Evolutionary conservation across 2,329 filamentous ascomycete species (phyloP).

Genomic region (Sporothrix sp.): DNA sequence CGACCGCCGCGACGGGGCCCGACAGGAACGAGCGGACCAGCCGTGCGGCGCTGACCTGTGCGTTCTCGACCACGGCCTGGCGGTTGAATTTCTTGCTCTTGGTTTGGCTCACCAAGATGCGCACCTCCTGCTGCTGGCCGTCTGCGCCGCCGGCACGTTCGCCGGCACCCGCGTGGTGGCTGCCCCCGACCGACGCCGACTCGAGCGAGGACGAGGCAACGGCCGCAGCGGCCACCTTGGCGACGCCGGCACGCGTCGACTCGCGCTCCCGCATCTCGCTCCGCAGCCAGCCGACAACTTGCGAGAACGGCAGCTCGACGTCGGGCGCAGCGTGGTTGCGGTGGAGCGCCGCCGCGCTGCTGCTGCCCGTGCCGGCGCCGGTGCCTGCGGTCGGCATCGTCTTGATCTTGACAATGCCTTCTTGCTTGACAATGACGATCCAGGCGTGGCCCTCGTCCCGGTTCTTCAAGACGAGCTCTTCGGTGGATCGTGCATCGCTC

Average conservation of each 20-base stretch:
- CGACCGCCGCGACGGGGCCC: conserved; percentile 77
- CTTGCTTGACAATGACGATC: conserved; percentile 77
- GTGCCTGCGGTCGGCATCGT: conserved; percentile 42
- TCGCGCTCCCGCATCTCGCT: conserved; percentile 62
- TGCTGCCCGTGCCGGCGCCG: not conserved
- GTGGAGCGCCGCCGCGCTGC: not conserved
- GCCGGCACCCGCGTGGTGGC: conserved; percentile 20
- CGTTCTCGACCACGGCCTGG: conserved; percentile 74
- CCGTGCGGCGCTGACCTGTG: conserved; percentile 47
- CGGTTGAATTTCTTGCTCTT: conserved; percentile 89
- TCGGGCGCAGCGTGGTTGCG: conserved; percentile 62
- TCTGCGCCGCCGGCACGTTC: conserved; percentile 4
- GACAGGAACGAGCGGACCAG: conserved; percentile 62
- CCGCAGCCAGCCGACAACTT: conserved; percentile 72
- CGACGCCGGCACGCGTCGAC: conserved; percentile 17
- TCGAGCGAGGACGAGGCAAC: conserved; percentile 22
- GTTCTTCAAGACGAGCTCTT: conserved; percentile 69
- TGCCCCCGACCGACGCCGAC: conserved; percentile 7
- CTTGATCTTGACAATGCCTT: conserved; percentile 66
- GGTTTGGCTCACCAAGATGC: conserved; percentile 73
- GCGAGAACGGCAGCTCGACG: conserved; percentile 61
- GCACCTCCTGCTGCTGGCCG: conserved; percentile 55
- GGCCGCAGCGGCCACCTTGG: conserved; percentile 13
- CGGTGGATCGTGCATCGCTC: conserved; percentile 64
- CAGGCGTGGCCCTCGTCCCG: conserved; percentile 71